Base-by-base conservation (phyloP, 2,329 filamentous ascomycete genomes). In the Trichoderma guizhouense region DNA sequence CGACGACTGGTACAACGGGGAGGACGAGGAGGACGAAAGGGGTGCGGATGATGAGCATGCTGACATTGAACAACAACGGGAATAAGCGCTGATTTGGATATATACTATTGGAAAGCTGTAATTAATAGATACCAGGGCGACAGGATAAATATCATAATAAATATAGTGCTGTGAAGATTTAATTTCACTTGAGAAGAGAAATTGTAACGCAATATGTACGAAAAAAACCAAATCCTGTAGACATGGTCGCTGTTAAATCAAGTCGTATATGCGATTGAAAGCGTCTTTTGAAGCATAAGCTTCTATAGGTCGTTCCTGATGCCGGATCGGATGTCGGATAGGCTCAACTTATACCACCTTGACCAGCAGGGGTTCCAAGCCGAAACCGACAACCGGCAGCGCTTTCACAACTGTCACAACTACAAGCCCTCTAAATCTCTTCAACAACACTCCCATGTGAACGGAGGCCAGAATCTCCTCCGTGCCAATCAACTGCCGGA, bases 1-100 rank as follows among this genome's bases (percentile, higher is more conserved):
- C 73, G 88, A 85, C 5, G 89, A 90, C 64, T 87, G 83, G 81
- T 72, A 77, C 6, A 76, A 81, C 3, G 79, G 79, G 12, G 79
- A 81, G 4, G 78, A 79, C 0, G 78, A 80, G 43, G 74, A 79
- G 2, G 76, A 80, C 0, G 75, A 75, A 71, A 71, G 43, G 24
- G 62, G 71, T n/a, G 58, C 14, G 18, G 39, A 24, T 7, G 8
- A 32, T 6, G 61, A 36, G 32, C 7, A 18, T 62, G 39, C 14
- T 24, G 66, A 69, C 36, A 21, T 69, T 47, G 66, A 69, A 47
- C 66, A 15, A 69, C 66, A 69, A 51, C 66, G 39, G 7, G 55
- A 53, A 7, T 69, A 36, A 53, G 21, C n/a, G 9, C 2, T n/a
- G n/a, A 51, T 28, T 51, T 53, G 30, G 24, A 34, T n/a, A 34